These are phyloP conservation scores for Lactarius hengduanensis DNA, from an alignment of 768 basidiomycete genomes.

Conservation along the genomic window DNA sequence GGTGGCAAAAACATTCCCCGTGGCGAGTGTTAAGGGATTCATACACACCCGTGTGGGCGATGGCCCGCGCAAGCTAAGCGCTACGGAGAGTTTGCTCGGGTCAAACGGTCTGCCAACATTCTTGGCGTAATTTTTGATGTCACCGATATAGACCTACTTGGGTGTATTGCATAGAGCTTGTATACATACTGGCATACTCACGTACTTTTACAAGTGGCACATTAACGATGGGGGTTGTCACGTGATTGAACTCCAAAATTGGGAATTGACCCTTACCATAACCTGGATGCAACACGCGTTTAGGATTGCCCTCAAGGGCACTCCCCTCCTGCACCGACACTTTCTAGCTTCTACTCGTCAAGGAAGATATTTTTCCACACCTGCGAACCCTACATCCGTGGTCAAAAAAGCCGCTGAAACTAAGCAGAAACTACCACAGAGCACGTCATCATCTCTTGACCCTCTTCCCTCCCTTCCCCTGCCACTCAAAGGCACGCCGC, in stretches of 20 bases:
- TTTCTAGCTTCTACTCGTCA: neutral
- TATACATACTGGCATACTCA: neutral
- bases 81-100: constrained; percentile 64
- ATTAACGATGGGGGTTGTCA: neutral
- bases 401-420: neutral
- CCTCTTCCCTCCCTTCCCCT: constrained; percentile 14
- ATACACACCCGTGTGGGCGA: constrained; percentile 94
- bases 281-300: constrained; percentile 6
- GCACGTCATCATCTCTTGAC: neutral
- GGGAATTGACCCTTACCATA: neutral
- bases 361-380: neutral
- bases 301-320: neutral
- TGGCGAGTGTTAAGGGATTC: constrained; percentile 81
- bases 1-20: constrained; percentile 69
- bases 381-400: neutral
- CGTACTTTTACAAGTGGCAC: too few species aligned
- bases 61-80: constrained; percentile 71
- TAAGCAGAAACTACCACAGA: too few species aligned
- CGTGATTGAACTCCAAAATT: neutral
- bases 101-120: constrained; percentile 67
- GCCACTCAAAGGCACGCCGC: neutral
- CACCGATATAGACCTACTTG: neutral
- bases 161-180: constrained; percentile 14
- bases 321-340: neutral
- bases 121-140: constrained; percentile 35